These are phyloP conservation scores for Ophiostoma montium DNA, from an alignment of 2,329 filamentous ascomycete genomes.

Conservation along the genomic window DNA sequence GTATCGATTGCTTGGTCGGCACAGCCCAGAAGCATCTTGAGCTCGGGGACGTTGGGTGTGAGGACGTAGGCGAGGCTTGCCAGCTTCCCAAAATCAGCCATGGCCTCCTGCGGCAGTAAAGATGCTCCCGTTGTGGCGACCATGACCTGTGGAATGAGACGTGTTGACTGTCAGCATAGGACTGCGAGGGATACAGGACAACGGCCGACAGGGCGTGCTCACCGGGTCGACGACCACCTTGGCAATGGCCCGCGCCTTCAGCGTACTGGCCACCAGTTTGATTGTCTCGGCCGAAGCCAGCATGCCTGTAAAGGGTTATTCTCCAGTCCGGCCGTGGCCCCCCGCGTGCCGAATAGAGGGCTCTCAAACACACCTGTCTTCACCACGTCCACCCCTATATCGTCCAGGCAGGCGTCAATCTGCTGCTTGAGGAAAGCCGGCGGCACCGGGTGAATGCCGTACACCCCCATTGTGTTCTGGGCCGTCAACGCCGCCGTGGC, in stretches of 20 bases:
- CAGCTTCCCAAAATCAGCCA: conserved; percentile 45
- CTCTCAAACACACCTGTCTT: conserved; percentile 57
- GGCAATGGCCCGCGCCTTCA: conserved; percentile 42
- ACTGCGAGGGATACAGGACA: not conserved
- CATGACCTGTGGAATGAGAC: conserved; percentile 55
- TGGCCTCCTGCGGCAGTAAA: conserved; percentile 51
- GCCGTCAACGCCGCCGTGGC: conserved; percentile 92
- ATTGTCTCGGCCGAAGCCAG: conserved; percentile 61
- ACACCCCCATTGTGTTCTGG: conserved; percentile 79
- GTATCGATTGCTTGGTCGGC: conserved; percentile 29
- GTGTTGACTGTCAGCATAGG: not conserved
- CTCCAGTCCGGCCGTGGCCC: no score
- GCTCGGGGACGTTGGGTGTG: conserved; percentile 69
- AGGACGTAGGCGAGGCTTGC: conserved; percentile 54
- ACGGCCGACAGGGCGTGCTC: conserved; percentile 16
- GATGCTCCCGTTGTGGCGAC: conserved; percentile 66
- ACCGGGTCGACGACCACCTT: conserved; percentile 63
- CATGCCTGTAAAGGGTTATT: conserved; percentile 50
- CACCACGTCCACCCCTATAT: conserved; percentile 78
- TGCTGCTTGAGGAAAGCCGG: conserved; percentile 68
- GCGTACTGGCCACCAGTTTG: conserved; percentile 48
- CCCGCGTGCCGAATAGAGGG: not conserved
- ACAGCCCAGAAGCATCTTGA: conserved; percentile 45
- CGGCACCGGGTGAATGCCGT: conserved; percentile 67
- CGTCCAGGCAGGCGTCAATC: conserved; percentile 70